Evolutionary conservation across 1,284 basidiomycete genomes (phyloP), one percentile per base, ranked within the genome.

Genomic region (Irpex sp.): DNA sequence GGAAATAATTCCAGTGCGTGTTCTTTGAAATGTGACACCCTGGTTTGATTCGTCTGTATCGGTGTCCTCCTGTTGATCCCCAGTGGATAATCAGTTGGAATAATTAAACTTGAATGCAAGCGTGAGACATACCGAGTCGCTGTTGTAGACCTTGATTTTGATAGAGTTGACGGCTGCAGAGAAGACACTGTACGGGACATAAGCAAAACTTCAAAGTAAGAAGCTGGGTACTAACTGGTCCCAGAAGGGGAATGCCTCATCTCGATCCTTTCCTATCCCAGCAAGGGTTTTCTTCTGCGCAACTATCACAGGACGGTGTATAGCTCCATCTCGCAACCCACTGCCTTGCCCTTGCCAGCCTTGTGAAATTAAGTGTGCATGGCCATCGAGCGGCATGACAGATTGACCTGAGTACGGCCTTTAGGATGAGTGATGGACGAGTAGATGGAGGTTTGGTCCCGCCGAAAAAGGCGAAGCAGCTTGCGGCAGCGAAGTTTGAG

Each of bases 211-310:
- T 13, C 9, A 26, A 1, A 8, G 3, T 8, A 21, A 61, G 56
- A 47, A 52, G 26, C 38, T 61, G 19, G 54, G 62, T 34, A 84
- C 90, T 75, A 70, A 96, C 94, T 96, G 93, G 75, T 97, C 94
- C 94, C 94, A 97, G 84, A 97, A 97, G 57, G 93, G 93, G 73
- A 96, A 94, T 0, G 93, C 92, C 69, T 95, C 94, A 73, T 96
- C 94, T 66, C 94, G 83, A 75, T 97, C 94, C 74, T 93, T 94
- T 61, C 95, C 95, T 61, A 97, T 77, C 1, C 95, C 95, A 15
- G 85, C 78, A 19, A 96, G 80, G 4, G 83, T 92, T 79, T 90
- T 92, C 81, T 97, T 97, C 75, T 92, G 91, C 1, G 89, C 82
- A 47, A 96, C 85, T 1, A 88, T 82, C 56, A 97, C 78, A 2